A percentile compares a stretch with the other conserved stretches of the same genome.
These are phyloP conservation scores for Fusarium robinianum DNA, from an alignment of 2,329 filamentous ascomycete genomes.

Conservation along the genomic window DNA sequence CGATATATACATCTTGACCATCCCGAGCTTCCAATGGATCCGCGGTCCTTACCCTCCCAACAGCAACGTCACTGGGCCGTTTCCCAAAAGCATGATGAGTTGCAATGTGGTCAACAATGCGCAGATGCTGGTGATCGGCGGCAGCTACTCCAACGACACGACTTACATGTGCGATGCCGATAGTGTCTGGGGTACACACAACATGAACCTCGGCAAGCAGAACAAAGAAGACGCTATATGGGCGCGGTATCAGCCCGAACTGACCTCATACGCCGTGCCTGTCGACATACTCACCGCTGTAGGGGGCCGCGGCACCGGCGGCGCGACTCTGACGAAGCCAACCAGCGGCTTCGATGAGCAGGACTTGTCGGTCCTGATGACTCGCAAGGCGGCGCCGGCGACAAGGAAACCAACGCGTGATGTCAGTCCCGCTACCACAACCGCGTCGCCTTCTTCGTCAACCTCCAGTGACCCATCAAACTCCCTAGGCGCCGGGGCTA, in stretches of 20 bases:
- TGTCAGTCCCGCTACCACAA: too few relatives aligned
- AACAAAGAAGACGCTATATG: slow-evolving; percentile 9
- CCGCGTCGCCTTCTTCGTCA: too few relatives aligned
- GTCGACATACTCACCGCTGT: slow-evolving; percentile 1
- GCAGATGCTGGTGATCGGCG: slow-evolving; percentile 15
- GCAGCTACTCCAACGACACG: slow-evolving; percentile 9
- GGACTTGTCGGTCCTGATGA: slow-evolving; percentile 5
- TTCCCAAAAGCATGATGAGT: slow-evolving; percentile 3
- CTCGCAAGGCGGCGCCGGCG: neutral
- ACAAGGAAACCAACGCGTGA: too few relatives aligned
- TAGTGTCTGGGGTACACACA: slow-evolving; percentile 2
- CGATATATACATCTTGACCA: slow-evolving; percentile 14
- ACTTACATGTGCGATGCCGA: slow-evolving; percentile 5
- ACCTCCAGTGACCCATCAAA: too few relatives aligned
- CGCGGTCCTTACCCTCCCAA: slow-evolving; percentile 4
- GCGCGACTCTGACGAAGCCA: slow-evolving; percentile 1
- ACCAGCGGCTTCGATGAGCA: slow-evolving; percentile 2
- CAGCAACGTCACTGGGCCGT: slow-evolving; percentile 5
- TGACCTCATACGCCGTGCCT: slow-evolving; percentile 8
- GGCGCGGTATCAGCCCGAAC: slow-evolving; percentile 7
- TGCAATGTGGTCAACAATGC: slow-evolving; percentile 13
- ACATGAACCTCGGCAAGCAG: slow-evolving; percentile 10
- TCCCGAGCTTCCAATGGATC: slow-evolving; percentile 14
- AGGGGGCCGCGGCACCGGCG: slow-evolving; percentile 5
- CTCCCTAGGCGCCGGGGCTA: too few relatives aligned